A percentile compares a stretch with the other conserved stretches of the same genome.
Evolutionary conservation across 257 asterid genomes (phyloP).

Genomic region (Prunella vulgaris): DNA sequence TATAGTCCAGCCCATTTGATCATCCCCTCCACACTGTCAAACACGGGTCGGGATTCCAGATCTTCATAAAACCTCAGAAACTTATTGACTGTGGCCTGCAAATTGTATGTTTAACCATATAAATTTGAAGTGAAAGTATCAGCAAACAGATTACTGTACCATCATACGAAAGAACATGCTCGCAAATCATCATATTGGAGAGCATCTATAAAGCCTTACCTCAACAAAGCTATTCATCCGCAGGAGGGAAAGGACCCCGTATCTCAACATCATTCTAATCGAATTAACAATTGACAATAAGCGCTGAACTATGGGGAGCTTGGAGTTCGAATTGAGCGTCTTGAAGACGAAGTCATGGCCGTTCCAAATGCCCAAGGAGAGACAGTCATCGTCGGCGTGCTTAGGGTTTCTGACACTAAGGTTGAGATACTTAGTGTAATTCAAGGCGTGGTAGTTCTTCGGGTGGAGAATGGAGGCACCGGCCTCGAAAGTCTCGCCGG

Average conservation of each 20-base stretch:
- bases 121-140: not conserved
- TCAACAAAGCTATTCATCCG: conserved; percentile 69
- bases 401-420: conserved; percentile 42
- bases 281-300: conserved; percentile 62
- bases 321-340: conserved; percentile 47
- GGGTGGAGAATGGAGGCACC: conserved; percentile 95
- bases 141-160: not conserved
- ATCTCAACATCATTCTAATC: conserved; percentile 46
- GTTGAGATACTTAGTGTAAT: conserved; percentile 46
- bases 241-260: conserved; percentile 62
- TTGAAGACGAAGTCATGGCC: conserved; percentile 63
- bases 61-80: conserved; percentile 68
- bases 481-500: conserved; percentile 86
- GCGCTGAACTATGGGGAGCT: conserved; percentile 41
- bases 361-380: conserved; percentile 80
- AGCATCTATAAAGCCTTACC: conserved; percentile 33
- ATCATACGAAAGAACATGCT: not conserved
- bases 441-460: conserved; percentile 69
- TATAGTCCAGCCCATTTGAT: conserved; percentile 90
- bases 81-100: conserved; percentile 47
- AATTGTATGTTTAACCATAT: conserved; percentile 17
- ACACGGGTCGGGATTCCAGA: conserved; percentile 71
- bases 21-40: conserved; percentile 78
- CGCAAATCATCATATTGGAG: not conserved
- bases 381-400: conserved; percentile 36